phyloP scores from a whole-genome alignment of 495 filamentous ascomycete genomes.

The Neurospora africana region DNA sequence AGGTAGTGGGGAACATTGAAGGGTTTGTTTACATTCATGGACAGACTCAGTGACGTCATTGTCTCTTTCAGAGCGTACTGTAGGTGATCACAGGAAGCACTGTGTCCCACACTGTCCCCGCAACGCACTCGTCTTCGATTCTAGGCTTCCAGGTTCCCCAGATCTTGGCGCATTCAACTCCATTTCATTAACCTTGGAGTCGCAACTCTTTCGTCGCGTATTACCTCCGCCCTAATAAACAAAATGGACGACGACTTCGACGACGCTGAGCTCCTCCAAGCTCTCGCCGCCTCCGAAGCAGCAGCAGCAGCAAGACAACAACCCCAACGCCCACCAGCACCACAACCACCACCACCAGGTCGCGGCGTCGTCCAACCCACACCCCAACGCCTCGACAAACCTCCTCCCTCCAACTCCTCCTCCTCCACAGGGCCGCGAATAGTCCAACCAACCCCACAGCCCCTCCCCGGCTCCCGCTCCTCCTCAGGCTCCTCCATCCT shows the following conservation, averaged over 20 bases:
- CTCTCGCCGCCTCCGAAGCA: constrained; percentile 31
- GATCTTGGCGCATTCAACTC: neutral
- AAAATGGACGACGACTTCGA: constrained; percentile 49
- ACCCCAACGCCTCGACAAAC: constrained; percentile 34
- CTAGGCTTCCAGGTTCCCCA: neutral
- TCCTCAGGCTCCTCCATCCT: constrained; percentile 63
- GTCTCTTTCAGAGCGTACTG: neutral
- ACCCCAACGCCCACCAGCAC: constrained; percentile 24
- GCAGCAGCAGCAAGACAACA: constrained; percentile 9
- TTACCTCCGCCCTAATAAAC: neutral
- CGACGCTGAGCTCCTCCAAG: constrained; percentile 47
- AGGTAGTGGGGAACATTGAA: neutral
- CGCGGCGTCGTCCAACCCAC: constrained; percentile 26
- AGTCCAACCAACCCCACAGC: constrained; percentile 81
- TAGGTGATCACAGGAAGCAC: neutral
- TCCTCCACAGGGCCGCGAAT: constrained; percentile 40
- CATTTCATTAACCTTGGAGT: neutral
- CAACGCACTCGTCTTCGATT: neutral
- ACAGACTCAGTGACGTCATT: neutral
- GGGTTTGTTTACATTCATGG: neutral
- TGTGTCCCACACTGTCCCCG: neutral
- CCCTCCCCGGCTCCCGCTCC: constrained; percentile 48
- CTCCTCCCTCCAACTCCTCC: constrained; percentile 20
- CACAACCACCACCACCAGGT: constrained; percentile 15
- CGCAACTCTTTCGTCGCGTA: neutral